phyloP scores from a whole-genome alignment of 129 eudicot species.

The Saposhnikovia divaricata region DNA sequence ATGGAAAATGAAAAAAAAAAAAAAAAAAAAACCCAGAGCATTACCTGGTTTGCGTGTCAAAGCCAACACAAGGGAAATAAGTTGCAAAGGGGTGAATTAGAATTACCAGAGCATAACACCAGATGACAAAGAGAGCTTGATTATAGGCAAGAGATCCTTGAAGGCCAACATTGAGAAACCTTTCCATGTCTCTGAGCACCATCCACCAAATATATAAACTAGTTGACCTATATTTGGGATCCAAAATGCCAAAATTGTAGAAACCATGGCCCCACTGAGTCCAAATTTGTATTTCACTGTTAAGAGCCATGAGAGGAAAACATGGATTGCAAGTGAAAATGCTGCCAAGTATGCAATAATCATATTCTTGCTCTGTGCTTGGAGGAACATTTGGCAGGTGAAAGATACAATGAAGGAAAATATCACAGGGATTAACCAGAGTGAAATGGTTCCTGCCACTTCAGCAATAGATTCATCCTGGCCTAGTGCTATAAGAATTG shows the following conservation, averaged over 20 bases:
- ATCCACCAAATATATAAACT: constrained; percentile 29
- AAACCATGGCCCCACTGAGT: constrained; percentile 40
- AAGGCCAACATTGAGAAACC: constrained; percentile 44
- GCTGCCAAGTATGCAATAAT: constrained; percentile 38
- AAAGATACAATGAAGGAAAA: constrained; percentile 23
- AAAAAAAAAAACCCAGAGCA: background rate
- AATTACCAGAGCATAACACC: constrained; percentile 56
- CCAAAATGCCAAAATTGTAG: constrained; percentile 42
- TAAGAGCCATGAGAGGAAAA: constrained; percentile 40
- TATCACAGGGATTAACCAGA: constrained; percentile 35
- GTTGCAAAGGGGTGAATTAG: background rate
- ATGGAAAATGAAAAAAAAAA: background rate
- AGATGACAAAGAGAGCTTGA: constrained; percentile 49
- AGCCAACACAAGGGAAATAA: background rate
- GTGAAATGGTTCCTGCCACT: constrained; percentile 27
- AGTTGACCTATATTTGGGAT: constrained; percentile 33
- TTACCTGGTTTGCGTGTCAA: background rate
- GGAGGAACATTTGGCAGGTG: constrained; percentile 44
- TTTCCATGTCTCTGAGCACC: constrained; percentile 47
- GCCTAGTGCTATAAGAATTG: constrained; percentile 33
- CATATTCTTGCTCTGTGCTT: constrained; percentile 56
- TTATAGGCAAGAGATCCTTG: constrained; percentile 37
- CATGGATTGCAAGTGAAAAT: constrained; percentile 24
- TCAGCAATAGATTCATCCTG: constrained; percentile 34
- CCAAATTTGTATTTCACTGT: constrained; percentile 25